These are phyloP conservation scores for Chytridium lagenaria DNA, from an alignment of 371 early-diverging fungal species.

Conservation along the genomic window DNA sequence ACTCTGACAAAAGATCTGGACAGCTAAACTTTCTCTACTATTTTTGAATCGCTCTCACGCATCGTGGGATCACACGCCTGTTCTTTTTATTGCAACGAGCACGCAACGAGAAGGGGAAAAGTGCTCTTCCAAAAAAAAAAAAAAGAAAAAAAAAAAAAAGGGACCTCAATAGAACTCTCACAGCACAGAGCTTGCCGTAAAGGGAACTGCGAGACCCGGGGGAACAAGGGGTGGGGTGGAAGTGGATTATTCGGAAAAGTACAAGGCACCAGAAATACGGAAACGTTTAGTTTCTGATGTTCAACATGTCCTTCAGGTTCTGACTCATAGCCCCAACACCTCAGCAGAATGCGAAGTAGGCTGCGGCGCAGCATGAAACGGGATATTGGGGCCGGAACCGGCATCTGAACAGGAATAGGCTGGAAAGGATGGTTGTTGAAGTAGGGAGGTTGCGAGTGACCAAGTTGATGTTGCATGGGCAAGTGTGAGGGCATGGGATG, in stretches of 20 bases:
- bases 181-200: too few species aligned
- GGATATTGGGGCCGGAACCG: neutral
- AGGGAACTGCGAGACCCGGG: too few species aligned
- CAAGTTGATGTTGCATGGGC: too few species aligned
- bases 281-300: neutral
- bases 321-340: conserved; percentile 11
- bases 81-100: too few species aligned
- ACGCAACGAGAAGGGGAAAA: too few species aligned
- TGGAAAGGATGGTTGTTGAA: neutral
- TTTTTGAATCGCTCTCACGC: too few species aligned
- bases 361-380: neutral
- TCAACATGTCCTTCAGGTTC: conserved; percentile 7
- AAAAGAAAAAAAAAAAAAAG: neutral
- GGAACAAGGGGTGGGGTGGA: too few species aligned
- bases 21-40: too few species aligned
- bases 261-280: neutral
- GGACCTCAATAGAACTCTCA: neutral
- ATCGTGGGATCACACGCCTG: too few species aligned
- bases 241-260: too few species aligned
- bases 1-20: too few species aligned
- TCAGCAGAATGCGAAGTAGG: neutral
- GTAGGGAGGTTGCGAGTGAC: neutral
- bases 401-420: neutral
- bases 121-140: conserved; percentile 2
- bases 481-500: too few species aligned